phyloP scores from a whole-genome alignment of 2,329 filamentous ascomycete species.

The Proliferodiscus dingleyae region DNA sequence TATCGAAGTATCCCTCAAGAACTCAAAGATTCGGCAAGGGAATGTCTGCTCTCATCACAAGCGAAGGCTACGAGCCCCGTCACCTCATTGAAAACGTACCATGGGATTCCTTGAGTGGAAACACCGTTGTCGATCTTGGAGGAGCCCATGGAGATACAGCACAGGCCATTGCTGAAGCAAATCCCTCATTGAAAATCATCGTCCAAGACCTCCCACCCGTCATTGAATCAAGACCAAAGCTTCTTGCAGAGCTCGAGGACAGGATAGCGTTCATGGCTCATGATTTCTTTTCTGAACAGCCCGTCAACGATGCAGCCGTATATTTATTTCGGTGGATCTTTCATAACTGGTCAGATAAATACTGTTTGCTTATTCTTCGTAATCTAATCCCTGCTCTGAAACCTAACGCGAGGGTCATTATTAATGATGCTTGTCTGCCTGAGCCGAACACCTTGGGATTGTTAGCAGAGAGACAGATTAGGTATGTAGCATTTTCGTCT shows the following conservation, averaged over 20 bases:
- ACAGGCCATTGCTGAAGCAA: conserved; percentile 18
- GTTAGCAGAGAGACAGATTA: background rate
- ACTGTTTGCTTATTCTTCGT: conserved; percentile 4
- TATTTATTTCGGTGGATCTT: conserved; percentile 10
- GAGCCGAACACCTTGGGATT: background rate
- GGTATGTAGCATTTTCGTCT: conserved; percentile 1
- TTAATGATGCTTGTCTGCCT: conserved; percentile 6
- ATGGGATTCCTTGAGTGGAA: conserved; percentile 5
- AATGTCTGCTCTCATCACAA: conserved; percentile 9
- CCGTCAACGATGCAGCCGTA: conserved; percentile 23
- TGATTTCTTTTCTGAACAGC: conserved; percentile 38
- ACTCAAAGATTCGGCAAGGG: conserved; percentile 7
- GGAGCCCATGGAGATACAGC: conserved; percentile 25
- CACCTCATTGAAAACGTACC: conserved; percentile 12
- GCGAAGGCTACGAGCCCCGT: conserved; percentile 2
- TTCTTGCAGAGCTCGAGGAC: conserved; percentile 10
- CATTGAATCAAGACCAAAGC: conserved; percentile 10
- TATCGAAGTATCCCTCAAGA: conserved; percentile 1
- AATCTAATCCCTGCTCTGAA: conserved; percentile 1
- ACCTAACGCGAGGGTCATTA: conserved; percentile 2
- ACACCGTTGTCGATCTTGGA: conserved; percentile 17
- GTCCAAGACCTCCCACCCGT: conserved; percentile 35
- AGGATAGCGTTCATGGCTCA: conserved; percentile 33
- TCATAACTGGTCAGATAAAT: conserved; percentile 5
- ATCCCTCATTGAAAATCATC: conserved; percentile 25